A percentile compares a stretch with the other conserved stretches of the same genome.
These are phyloP conservation scores for Botrytis hyacinthi DNA, from an alignment of 2,329 filamentous ascomycete species.

Conservation along the genomic window DNA sequence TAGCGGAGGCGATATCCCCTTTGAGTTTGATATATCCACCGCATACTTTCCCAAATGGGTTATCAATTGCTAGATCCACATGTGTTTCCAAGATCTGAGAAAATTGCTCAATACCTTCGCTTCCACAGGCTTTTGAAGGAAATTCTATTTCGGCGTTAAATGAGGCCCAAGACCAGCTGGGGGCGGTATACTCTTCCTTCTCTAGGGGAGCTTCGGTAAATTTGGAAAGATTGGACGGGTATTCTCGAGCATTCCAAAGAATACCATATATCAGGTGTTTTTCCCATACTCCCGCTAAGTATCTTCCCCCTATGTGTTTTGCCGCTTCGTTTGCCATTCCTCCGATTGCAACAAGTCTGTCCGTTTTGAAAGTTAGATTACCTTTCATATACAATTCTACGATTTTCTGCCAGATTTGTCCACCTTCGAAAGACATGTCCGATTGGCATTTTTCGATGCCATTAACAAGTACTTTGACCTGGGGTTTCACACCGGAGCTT, in stretches of 20 bases:
- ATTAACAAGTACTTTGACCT: neutral
- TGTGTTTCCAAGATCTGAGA: neutral
- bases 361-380: neutral
- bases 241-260: accelerated
- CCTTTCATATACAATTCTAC: neutral
- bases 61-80: neutral
- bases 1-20: neutral
- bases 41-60: neutral
- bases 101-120: accelerated
- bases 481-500: accelerated
- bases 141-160: neutral
- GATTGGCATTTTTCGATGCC: no score
- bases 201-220: neutral
- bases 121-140: accelerated
- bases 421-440: accelerated
- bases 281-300: neutral
- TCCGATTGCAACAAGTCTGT: neutral
- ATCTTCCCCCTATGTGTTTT: neutral
- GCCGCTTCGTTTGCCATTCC: neutral
- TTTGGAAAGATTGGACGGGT: no score
- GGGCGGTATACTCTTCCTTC: neutral
- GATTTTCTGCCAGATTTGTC: accelerated
- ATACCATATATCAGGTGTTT: neutral
- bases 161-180: neutral
- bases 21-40: neutral